Evolutionary conservation across 495 filamentous ascomycete species (phyloP).

Genomic region (Chaetomium fimeti): DNA sequence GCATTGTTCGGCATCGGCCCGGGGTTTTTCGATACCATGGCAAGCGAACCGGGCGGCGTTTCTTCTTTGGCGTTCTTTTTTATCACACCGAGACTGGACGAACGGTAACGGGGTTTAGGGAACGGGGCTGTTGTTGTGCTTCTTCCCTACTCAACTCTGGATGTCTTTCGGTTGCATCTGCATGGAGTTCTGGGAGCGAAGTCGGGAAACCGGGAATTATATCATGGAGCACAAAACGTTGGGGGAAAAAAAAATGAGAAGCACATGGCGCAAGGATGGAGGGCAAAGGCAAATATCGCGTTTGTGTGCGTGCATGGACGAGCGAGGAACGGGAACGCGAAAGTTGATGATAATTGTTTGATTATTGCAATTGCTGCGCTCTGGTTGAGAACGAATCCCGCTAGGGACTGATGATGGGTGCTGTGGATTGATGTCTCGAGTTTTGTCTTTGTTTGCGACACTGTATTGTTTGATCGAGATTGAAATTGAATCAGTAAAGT

Average conservation of each 20-base stretch:
- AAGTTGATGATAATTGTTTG: neutral
- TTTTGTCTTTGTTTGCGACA: neutral
- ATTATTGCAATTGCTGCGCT: neutral
- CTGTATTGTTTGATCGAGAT: neutral
- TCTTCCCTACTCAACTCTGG: neutral
- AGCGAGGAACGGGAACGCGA: neutral
- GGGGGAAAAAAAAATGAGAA: neutral
- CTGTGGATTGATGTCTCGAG: neutral
- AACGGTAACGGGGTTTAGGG: neutral
- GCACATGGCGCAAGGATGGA: neutral
- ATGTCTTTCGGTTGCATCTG: neutral
- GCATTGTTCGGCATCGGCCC: conserved; percentile 11
- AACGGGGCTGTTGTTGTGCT: neutral
- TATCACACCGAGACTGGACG: neutral
- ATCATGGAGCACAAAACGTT: conserved; percentile 1
- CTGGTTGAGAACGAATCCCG: neutral
- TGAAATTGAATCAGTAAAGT: neutral
- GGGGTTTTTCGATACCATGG: conserved; percentile 20
- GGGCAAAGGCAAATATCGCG: neutral
- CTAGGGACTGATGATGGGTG: neutral
- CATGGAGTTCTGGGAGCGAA: neutral
- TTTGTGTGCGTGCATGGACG: neutral
- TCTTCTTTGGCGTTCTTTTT: neutral
- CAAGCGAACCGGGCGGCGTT: conserved; percentile 16
- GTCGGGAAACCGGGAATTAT: neutral